A percentile compares a stretch with the other conserved stretches of the same genome.
These are phyloP conservation scores for Pyrus communis DNA, from an alignment of 306 rosid species.

Conservation along the genomic window DNA sequence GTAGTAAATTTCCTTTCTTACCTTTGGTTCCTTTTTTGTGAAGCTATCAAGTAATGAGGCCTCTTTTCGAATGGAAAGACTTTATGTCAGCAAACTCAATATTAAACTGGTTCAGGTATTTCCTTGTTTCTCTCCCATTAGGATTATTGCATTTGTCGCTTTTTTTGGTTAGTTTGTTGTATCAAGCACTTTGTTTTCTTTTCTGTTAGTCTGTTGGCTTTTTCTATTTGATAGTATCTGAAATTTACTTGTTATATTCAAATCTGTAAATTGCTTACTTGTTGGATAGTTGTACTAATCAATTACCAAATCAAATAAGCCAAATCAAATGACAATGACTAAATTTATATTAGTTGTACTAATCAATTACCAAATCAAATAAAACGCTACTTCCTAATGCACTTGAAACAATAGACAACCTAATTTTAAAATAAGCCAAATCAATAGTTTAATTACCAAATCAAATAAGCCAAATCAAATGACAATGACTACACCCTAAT, in stretches of 20 bases:
- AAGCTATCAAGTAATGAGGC: slow-evolving; percentile 86
- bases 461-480: no score
- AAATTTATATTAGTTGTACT: no score
- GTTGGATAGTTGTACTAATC: no score
- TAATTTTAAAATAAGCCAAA: no score
- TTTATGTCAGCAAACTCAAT: slow-evolving; percentile 97
- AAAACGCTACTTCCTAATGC: no score
- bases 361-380: no score
- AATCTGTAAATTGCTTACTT: neutral
- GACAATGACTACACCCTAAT: no score
- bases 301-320: no score
- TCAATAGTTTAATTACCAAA: no score
- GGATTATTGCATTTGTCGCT: neutral
- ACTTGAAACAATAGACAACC: no score
- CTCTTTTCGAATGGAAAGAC: slow-evolving; percentile 78
- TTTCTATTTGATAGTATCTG: neutral
- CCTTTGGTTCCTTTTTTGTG: slow-evolving; percentile 8
- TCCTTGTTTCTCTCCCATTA: neutral
- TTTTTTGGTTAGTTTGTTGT: neutral
- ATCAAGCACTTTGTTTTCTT: neutral
- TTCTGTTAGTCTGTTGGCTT: neutral
- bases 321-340: no score
- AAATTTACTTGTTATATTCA: neutral
- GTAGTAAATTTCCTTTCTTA: slow-evolving; percentile 1
- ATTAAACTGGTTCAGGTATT: slow-evolving; percentile 92